These are phyloP conservation scores for Astrothelium subdiscretum DNA, from an alignment of 495 filamentous ascomycete species.

Conservation along the genomic window DNA sequence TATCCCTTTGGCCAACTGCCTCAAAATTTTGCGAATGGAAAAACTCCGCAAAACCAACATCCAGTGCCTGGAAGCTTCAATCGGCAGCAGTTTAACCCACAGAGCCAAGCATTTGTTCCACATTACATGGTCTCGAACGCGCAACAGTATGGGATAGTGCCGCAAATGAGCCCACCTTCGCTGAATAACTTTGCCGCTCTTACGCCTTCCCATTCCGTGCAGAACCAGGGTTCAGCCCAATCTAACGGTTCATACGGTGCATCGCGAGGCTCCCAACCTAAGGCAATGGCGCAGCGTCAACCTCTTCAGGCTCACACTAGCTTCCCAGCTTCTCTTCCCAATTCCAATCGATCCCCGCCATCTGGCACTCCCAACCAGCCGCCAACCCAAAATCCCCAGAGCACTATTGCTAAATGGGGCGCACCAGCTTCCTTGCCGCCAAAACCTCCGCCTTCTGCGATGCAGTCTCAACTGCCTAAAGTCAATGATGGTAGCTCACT, in stretches of 20 bases:
- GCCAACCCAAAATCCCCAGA: slow-evolving; percentile 15
- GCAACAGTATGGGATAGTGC: neutral
- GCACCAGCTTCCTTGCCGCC: slow-evolving; percentile 31
- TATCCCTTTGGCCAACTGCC: slow-evolving; percentile 73
- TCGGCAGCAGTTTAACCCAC: slow-evolving; percentile 80
- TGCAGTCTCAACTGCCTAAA: slow-evolving; percentile 18
- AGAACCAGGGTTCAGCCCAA: slow-evolving; percentile 8
- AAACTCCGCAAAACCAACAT: slow-evolving; percentile 51
- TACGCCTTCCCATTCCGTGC: neutral
- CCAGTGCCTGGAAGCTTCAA: slow-evolving; percentile 73
- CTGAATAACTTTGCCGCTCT: neutral
- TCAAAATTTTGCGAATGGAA: slow-evolving; percentile 49
- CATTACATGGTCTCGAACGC: slow-evolving; percentile 1
- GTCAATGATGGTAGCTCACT: slow-evolving; percentile 6
- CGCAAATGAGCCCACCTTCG: neutral
- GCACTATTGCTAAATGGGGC: slow-evolving; percentile 35
- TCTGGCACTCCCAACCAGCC: slow-evolving; percentile 3
- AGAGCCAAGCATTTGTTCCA: slow-evolving; percentile 85
- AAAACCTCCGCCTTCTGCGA: slow-evolving; percentile 29
- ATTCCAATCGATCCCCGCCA: slow-evolving; percentile 5
- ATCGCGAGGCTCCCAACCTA: slow-evolving; percentile 2
- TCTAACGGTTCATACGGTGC: slow-evolving; percentile 7
- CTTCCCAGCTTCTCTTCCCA: slow-evolving; percentile 18
- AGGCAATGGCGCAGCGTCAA: slow-evolving; percentile 4
- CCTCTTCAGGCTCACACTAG: slow-evolving; percentile 11